These are phyloP conservation scores for Globisporangium camurandrum DNA, from an alignment of 352 stramenopile genomes.

Conservation along the genomic window DNA sequence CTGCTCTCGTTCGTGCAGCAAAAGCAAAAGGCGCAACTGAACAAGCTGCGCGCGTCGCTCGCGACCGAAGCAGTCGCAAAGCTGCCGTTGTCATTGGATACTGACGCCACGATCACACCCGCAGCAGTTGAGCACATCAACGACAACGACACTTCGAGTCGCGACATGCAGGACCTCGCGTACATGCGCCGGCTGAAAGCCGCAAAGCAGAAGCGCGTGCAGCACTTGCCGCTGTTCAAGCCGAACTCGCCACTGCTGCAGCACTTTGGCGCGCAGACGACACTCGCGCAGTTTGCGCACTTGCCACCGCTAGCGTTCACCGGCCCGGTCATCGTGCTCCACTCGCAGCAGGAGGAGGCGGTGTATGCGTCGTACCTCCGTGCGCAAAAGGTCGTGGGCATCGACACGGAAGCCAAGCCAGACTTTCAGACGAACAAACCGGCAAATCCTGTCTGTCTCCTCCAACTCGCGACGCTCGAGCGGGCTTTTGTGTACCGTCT, in stretches of 20 bases:
- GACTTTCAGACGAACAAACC: conserved; percentile 47
- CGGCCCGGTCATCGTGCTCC: conserved; percentile 50
- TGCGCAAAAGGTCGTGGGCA: conserved; percentile 48
- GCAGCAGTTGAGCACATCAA: not conserved
- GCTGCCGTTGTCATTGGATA: conserved; percentile 5
- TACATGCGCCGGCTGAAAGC: conserved; percentile 48
- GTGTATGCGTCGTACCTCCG: conserved; percentile 39
- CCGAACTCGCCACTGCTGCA: conserved; percentile 40
- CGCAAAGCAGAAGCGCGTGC: conserved; percentile 36
- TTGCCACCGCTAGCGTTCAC: conserved; percentile 43
- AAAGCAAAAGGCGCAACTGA: conserved; percentile 40
- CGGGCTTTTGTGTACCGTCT: conserved; percentile 69
- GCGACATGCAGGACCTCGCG: conserved; percentile 32
- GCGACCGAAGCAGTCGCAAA: conserved; percentile 15
- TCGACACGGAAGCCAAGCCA: conserved; percentile 78
- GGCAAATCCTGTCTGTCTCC: conserved; percentile 64
- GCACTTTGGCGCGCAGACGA: conserved; percentile 37
- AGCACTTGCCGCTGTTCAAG: conserved; percentile 67
- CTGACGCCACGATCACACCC: not conserved
- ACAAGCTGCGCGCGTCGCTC: conserved; percentile 27
- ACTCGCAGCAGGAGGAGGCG: conserved; percentile 49
- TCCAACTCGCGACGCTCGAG: conserved; percentile 75
- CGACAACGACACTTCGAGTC: conserved; percentile 1
- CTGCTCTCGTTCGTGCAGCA: conserved; percentile 22
- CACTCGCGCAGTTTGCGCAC: conserved; percentile 41